Evolutionary conservation across 768 basidiomycete species (phyloP).

Genomic region (Sistotremastrum suecicum): DNA sequence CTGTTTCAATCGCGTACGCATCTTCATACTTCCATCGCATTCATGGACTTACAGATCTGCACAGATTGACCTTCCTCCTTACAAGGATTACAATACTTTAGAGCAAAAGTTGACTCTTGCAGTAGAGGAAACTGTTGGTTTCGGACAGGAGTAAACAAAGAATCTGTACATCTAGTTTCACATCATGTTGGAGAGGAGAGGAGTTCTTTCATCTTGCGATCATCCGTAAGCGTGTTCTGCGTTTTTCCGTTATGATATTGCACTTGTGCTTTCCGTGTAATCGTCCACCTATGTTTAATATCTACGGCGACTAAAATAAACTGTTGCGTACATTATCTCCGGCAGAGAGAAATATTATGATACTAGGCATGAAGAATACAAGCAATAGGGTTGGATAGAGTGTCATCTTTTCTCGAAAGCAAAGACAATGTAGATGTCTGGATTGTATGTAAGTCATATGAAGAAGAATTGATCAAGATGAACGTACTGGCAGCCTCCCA

Average conservation of each 20-base stretch:
- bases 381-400: too few relatives aligned
- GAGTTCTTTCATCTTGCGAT: background rate
- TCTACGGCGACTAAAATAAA: background rate
- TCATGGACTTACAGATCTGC: constrained; percentile 12
- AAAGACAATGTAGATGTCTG: constrained; percentile 90
- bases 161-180: constrained; percentile 1
- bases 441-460: background rate
- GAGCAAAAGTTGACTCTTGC: constrained; percentile 93
- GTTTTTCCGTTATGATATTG: background rate
- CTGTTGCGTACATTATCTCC: too few relatives aligned
- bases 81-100: constrained; percentile 86
- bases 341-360: too few relatives aligned
- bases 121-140: constrained; percentile 90
- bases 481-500: constrained; percentile 98
- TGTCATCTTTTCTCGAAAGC: constrained; percentile 61
- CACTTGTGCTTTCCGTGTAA: background rate
- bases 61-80: constrained; percentile 92
- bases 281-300: background rate
- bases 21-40: background rate
- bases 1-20: constrained; percentile 5
- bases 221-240: background rate
- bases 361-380: too few relatives aligned
- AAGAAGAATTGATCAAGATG: constrained; percentile 1
- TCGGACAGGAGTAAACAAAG: constrained; percentile 68
- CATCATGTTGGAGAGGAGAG: constrained; percentile 1